Base-by-base conservation (phyloP, 139 green algal species). In the Auxenochlorella protothecoides region DNA sequence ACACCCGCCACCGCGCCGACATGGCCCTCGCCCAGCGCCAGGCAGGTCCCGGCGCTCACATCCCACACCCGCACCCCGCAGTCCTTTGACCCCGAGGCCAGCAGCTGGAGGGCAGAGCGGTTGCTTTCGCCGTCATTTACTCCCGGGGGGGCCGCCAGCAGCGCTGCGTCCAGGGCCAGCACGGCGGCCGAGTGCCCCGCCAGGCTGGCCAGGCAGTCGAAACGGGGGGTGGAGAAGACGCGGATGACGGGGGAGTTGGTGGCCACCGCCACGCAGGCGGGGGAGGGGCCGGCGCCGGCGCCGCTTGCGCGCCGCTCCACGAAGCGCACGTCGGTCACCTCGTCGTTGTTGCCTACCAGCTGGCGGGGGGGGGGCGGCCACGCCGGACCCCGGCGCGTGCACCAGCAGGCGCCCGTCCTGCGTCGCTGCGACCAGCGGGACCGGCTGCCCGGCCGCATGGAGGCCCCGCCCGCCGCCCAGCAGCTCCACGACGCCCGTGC, bases 261-360 rank as follows among this genome's bases (percentile, higher is more conserved):
- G 12, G 91, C 78, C 8, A 96, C 83, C 2, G 85, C 89, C 14
- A 96, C 44, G 57, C 85, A 80, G 5, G 80, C 80, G 53, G 88
- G 85, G 56, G 55, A 51, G 9, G n/a, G 55, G 55, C 55, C 8
- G 68, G 68, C 59, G 59, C 51, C 5, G 59, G 15, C 63, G 57
- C 67, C 64, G 8, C 54, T 52, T 12, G 14, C 11, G 51, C 4
- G 3, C 14, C 27, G 55, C 61, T 51, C 11, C 14, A 95, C 55
- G 16, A 97, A 89, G 3, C 83, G 77, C 53, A 97, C 56, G 78
- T 97, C 93, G 6, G 90, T 95, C 14, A 98, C 84, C 76, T 97
- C 89, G 62, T 96, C 92, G 15, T 90, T 90, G 79, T 97, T 95
- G 53, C 91, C 93, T 0, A 98, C 80, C 55, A 97, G 82, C 81